Conservation (phyloP, 176 grass and related monocot genomes). For the Cenchrus americanus region DNA sequence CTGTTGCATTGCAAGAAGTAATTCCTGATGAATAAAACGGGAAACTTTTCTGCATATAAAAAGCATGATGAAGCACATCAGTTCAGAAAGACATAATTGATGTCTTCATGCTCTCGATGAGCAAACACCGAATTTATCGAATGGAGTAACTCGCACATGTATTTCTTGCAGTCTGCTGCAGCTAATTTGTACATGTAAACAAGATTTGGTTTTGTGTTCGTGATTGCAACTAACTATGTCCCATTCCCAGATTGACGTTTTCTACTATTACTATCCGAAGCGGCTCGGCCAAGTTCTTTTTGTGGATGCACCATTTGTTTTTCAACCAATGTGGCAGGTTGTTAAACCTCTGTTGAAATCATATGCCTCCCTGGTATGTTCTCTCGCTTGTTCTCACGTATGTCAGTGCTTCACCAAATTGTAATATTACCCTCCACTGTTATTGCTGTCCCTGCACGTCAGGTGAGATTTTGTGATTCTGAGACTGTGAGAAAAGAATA, state of each 20-base stretch:
- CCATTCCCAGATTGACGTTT: conserved; percentile 73
- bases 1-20: background rate
- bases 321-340: conserved; percentile 88
- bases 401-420: background rate
- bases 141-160: background rate
- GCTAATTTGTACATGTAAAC: background rate
- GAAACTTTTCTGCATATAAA: background rate
- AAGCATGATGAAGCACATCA: background rate
- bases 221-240: conserved; percentile 8
- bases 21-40: background rate
- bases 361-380: conserved; percentile 76
- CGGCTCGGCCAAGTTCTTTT: conserved; percentile 86
- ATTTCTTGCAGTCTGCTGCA: background rate
- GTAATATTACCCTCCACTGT: background rate
- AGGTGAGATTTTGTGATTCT: conserved; percentile 78
- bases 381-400: background rate
- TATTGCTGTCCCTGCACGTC: conserved; percentile 16
- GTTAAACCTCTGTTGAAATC: conserved; percentile 89
- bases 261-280: conserved; percentile 96
- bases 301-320: conserved; percentile 86
- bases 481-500: conserved; percentile 74
- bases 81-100: background rate
- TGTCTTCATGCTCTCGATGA: background rate
- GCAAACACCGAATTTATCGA: background rate
- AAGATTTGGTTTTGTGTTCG: background rate